Evolutionary conservation across 2,329 filamentous ascomycete species (phyloP), one percentile per base, ranked within the genome.

Genomic region (Tolypocladium endophyticum): DNA sequence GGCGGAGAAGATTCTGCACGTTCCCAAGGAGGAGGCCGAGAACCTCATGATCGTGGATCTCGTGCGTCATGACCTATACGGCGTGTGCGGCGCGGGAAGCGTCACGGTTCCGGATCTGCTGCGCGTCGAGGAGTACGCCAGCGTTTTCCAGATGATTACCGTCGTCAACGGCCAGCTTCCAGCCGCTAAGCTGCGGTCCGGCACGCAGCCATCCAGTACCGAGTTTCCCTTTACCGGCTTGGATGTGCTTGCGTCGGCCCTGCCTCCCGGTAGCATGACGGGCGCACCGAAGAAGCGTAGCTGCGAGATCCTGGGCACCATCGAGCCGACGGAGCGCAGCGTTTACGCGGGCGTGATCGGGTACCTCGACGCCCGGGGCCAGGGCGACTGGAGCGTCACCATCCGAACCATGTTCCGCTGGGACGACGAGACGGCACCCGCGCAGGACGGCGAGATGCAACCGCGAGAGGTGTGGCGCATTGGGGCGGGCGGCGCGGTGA

Each of bases 21-120:
- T 90, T 0, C 87, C 89, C 28, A 97, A 97, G 72, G 94, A 97
- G 72, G 87, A 90, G 67, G 93, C 93, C 0, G 93, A 97, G 76
- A 97, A 97, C 69, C 81, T 97, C 30, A 97, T 97, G 94, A 97
- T 97, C 67, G 92, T 96, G 2, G 93, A 97, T 72, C 80, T 97
- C 1, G 94, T 97, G n/a, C 84, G 93, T 0, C 93, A 97, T 69
- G 93, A 97, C 72, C 78, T 97, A 16, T 89, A 95, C 72, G 85
- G 87, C n/a, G 86, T 96, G 11, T 90, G 88, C 62, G 90, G 89
- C 6, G 82, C 88, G 1, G 87, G 86, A 0, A 82, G 83, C 61
- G 91, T 97, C 1, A 72, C 76, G 7, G 91, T 96, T 1, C 84
- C 87, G 18, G 87, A 91, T 59, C 77, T 97, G 30, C 88, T 97